These are phyloP conservation scores for Rhododendron mucronatum DNA, from an alignment of 148 eudicot species.

Conservation along the genomic window DNA sequence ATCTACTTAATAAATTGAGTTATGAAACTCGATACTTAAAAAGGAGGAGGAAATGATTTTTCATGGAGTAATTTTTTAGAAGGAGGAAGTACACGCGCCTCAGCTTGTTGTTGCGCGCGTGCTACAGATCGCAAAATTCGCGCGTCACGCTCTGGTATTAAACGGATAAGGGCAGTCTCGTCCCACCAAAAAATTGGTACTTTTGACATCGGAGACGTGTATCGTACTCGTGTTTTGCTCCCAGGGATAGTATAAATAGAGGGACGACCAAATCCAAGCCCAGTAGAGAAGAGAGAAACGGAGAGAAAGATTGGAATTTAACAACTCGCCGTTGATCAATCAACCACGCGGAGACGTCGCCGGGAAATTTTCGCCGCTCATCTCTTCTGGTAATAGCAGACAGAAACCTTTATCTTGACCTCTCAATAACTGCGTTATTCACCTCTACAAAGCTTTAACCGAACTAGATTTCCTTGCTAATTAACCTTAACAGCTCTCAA, in stretches of 20 bases:
- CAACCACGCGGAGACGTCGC: not conserved
- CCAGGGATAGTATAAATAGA: not conserved
- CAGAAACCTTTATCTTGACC: not conserved
- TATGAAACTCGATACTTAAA: too few species aligned
- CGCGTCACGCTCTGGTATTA: not conserved
- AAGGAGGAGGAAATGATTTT: too few species aligned
- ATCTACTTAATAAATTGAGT: too few species aligned
- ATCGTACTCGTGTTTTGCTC: not conserved
- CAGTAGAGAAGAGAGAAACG: too few species aligned
- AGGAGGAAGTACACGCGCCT: not conserved
- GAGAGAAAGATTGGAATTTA: not conserved
- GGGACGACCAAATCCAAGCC: not conserved
- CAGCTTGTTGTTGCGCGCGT: not conserved
- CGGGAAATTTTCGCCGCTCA: not conserved
- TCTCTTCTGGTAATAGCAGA: not conserved
- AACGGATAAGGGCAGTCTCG: slow-evolving; percentile 1
- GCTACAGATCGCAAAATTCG: not conserved
- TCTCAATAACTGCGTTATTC: not conserved
- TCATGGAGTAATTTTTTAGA: not conserved
- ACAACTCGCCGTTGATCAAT: not conserved
- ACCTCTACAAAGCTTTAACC: not conserved
- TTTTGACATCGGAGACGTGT: not conserved
- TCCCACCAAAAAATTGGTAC: not conserved
- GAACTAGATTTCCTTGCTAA: not conserved
- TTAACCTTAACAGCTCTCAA: not conserved